Percentiles rank a stretch among this genome's conserved stretches.
These are phyloP conservation scores for Salinomyces thailandicus DNA, from an alignment of 2,329 filamentous ascomycete genomes.

Conservation along the genomic window DNA sequence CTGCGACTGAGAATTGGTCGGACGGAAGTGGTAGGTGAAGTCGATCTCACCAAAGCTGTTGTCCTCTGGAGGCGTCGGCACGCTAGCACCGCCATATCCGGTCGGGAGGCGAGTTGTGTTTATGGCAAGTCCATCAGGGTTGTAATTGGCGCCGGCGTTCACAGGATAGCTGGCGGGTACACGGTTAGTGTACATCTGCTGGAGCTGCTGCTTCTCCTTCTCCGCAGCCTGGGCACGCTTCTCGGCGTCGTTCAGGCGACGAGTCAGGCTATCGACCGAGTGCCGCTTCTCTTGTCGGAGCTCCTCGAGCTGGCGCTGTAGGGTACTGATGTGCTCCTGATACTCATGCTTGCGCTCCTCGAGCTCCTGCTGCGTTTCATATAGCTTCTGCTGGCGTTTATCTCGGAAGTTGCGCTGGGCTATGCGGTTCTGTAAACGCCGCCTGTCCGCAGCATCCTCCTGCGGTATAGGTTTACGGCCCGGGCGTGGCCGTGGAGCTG, in stretches of 20 bases:
- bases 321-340: slow-evolving; percentile 4
- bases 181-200: neutral
- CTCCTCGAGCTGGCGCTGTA: slow-evolving; percentile 5
- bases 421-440: slow-evolving; percentile 87
- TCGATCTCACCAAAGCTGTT: slow-evolving; percentile 15
- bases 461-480: slow-evolving; percentile 70
- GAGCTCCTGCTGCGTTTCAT: slow-evolving; percentile 32
- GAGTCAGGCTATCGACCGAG: slow-evolving; percentile 3
- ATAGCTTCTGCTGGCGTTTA: slow-evolving; percentile 71
- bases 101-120: neutral
- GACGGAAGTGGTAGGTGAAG: slow-evolving; percentile 2
- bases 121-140: neutral
- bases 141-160: neutral
- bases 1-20: neutral
- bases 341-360: slow-evolving; percentile 9
- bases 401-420: slow-evolving; percentile 87
- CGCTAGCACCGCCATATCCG: slow-evolving; percentile 1
- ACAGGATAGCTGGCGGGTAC: neutral
- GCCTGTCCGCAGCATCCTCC: slow-evolving; percentile 83
- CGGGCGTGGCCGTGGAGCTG: slow-evolving; percentile 46
- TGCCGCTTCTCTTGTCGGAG: slow-evolving; percentile 3
- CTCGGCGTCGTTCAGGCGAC: slow-evolving; percentile 2
- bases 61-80: slow-evolving; percentile 14
- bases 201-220: slow-evolving; percentile 1
- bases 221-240: neutral